phyloP scores from a whole-genome alignment of 257 asterid genomes.

The Dorcoceras hygrometricum region DNA sequence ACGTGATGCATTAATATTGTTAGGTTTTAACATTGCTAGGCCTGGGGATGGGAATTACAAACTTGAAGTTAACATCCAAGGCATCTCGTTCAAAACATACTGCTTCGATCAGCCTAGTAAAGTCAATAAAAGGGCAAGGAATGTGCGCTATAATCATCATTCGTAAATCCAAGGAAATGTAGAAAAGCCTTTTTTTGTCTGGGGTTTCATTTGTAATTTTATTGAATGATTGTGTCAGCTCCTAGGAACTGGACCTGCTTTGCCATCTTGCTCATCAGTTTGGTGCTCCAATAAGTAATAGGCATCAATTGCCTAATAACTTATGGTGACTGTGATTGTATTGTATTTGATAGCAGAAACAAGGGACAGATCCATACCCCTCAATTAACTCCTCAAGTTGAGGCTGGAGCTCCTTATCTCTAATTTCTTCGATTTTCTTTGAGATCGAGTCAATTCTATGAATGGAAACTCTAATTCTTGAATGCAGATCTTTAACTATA shows the following conservation, averaged over 20 bases:
- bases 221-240: neutral
- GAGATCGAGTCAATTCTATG: conserved; percentile 88
- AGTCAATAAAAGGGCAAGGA: neutral
- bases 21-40: neutral
- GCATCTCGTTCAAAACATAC: neutral
- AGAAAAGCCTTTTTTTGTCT: neutral
- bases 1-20: neutral
- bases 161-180: neutral
- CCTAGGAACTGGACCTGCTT: neutral
- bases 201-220: neutral
- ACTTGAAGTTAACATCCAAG: neutral
- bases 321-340: neutral
- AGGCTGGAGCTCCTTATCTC: conserved; percentile 94
- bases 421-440: conserved; percentile 79
- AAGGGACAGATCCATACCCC: conserved; percentile 52
- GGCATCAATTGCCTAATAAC: neutral
- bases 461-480: conserved; percentile 85
- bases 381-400: conserved; percentile 95
- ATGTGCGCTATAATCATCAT: neutral
- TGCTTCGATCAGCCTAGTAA: neutral
- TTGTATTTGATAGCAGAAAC: neutral
- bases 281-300: neutral
- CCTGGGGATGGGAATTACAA: too few species aligned
- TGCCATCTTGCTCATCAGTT: neutral
- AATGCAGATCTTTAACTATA: conserved; percentile 81